Evolutionary conservation across 1,284 basidiomycete genomes (phyloP), one percentile per base, ranked within the genome.

Genomic region (Phylloporus sp.): DNA sequence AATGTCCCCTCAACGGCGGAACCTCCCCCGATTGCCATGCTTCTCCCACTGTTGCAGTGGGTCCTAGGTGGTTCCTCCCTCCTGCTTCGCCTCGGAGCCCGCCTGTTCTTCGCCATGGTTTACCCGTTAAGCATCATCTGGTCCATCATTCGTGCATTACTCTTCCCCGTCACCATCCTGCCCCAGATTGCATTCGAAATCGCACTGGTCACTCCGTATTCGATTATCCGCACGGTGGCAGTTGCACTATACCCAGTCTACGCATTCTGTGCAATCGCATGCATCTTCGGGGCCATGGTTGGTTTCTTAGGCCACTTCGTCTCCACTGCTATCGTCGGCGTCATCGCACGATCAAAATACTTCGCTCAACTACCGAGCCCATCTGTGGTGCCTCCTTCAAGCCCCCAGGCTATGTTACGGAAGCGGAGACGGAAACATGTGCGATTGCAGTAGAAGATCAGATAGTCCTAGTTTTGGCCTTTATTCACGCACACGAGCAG

Each of bases 221-320:
- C 70, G 26, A 69, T 81, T 34, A 59, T 78, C n/a, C 58, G 73
- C 11, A 80, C 76, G 61, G 50, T 84, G 32, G 69, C 81, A 22
- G 79, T 84, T 26, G 80, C 80, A 24, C 42, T 89, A 4, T 88
- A 87, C 63, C 89, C 89, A 0, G 56, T 89, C 40, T 91, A 90
- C 65, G 81, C 87, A 28, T 84, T 90, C 66, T 78, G 82, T 39
- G 86, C 85, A 8, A 81, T 84, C 0, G 84, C 87, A 3, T 85
- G 83, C 66, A 82, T 90, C 53, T 78, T 78, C 29, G 88, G 88
- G 1, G 77, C 73, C 1, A 34, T 82, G 17, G 54, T 90, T 0
- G 88, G 88, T 1, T 59, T 82, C 1, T 68, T 77, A 4, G 87
- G 83, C 1, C 78, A 84, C 39, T 59, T 74, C 40, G 20, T 76